Evolutionary conservation across 257 asterid genomes (phyloP).

Genomic region (Petunia axillaris): DNA sequence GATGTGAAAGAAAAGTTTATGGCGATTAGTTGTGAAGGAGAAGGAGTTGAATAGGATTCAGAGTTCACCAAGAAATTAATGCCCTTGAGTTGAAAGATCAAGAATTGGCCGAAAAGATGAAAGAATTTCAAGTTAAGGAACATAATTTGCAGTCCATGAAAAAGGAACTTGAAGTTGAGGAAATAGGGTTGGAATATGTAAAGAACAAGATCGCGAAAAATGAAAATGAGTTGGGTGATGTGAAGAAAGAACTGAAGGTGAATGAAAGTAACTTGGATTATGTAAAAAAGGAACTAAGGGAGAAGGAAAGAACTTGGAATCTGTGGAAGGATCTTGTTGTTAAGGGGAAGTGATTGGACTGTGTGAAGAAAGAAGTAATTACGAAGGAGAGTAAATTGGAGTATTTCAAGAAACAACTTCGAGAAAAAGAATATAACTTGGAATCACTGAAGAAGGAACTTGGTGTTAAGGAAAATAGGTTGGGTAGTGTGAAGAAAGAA

Average conservation of each 20-base stretch:
- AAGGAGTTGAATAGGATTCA: slow-evolving; percentile 15
- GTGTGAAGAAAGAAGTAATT: slow-evolving; percentile 17
- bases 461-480: neutral
- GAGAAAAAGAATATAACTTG: slow-evolving; percentile 5
- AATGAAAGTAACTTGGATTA: neutral
- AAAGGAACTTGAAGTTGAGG: neutral
- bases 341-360: slow-evolving; percentile 19
- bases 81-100: slow-evolving; percentile 22
- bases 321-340: slow-evolving; percentile 11
- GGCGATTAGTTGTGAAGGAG: slow-evolving; percentile 15
- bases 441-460: neutral
- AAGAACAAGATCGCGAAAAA: neutral
- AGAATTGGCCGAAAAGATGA: slow-evolving; percentile 19
- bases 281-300: neutral
- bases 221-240: neutral
- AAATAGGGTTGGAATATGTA: neutral
- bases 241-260: slow-evolving; percentile 18
- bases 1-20: slow-evolving; percentile 22
- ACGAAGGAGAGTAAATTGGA: slow-evolving; percentile 13
- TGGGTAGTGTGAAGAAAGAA: neutral
- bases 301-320: neutral
- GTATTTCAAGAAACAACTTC: neutral
- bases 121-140: neutral
- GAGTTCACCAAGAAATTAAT: neutral
- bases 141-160: neutral